A percentile compares a stretch with the other conserved stretches of the same genome.
Conservation (phyloP, 2,329 filamentous ascomycete genomes). For the Neonectria faginata region DNA sequence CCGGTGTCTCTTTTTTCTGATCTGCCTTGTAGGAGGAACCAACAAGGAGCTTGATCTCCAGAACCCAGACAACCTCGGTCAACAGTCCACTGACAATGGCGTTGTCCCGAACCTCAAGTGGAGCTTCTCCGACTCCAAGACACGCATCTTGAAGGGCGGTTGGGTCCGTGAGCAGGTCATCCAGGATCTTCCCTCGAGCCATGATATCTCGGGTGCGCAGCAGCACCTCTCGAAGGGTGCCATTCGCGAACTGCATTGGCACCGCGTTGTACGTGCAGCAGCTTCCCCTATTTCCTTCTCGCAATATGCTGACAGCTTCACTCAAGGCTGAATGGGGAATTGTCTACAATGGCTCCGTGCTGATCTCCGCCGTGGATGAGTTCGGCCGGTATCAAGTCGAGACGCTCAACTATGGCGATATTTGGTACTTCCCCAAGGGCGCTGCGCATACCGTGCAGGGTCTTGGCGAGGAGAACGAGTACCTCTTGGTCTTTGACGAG, state of each 20-base stretch:
- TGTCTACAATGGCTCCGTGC: slow-evolving; percentile 67
- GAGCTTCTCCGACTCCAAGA: slow-evolving; percentile 77
- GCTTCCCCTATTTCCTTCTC: neutral
- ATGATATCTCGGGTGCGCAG: slow-evolving; percentile 75
- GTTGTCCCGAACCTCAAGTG: slow-evolving; percentile 75
- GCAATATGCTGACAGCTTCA: neutral
- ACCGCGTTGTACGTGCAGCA: slow-evolving; percentile 66
- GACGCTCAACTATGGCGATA: slow-evolving; percentile 69
- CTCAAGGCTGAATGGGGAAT: slow-evolving; percentile 74
- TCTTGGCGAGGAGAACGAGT: slow-evolving; percentile 75
- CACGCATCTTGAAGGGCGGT: slow-evolving; percentile 70
- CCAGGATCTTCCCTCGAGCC: slow-evolving; percentile 73
- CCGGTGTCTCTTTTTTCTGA: neutral
- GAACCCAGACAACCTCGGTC: slow-evolving; percentile 73
- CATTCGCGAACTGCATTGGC: slow-evolving; percentile 75
- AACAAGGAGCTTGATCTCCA: slow-evolving; percentile 70
- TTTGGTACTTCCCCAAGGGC: slow-evolving; percentile 78
- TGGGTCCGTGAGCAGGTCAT: slow-evolving; percentile 76
- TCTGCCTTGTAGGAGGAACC: slow-evolving; percentile 67
- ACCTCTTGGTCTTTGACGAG: slow-evolving; percentile 74
- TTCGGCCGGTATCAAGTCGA: slow-evolving; percentile 67
- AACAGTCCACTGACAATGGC: slow-evolving; percentile 71
- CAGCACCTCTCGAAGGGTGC: slow-evolving; percentile 76
- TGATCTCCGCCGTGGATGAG: slow-evolving; percentile 72
- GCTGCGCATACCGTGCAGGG: slow-evolving; percentile 73